Evolutionary conservation across 2,329 filamentous ascomycete genomes (phyloP).

Genomic region (Phialophora verrucosa): DNA sequence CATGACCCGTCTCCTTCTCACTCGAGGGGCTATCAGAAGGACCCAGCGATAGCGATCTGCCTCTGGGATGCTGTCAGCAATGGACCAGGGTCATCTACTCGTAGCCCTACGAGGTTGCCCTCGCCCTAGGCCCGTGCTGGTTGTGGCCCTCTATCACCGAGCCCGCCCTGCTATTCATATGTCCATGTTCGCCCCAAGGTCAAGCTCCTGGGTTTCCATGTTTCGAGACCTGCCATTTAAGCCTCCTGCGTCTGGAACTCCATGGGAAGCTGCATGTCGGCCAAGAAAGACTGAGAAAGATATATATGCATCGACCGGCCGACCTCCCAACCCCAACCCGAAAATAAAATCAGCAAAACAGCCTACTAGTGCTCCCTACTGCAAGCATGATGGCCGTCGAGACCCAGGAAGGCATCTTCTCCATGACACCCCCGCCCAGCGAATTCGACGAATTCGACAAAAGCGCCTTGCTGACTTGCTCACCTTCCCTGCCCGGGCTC

Average conservation of each 20-base stretch:
- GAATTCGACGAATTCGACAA: conserved; percentile 39
- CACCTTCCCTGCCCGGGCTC: conserved; percentile 33
- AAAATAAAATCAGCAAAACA: conserved; percentile 4
- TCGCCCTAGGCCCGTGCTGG: conserved; percentile 26
- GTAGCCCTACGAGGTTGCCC: conserved; percentile 33
- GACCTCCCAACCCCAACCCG: neutral
- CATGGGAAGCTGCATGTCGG: conserved; percentile 17
- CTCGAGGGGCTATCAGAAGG: conserved; percentile 3
- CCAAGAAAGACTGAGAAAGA: conserved; percentile 4
- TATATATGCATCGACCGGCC: conserved; percentile 24
- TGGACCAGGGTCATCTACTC: conserved; percentile 27
- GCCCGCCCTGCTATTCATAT: conserved; percentile 31
- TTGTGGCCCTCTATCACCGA: conserved; percentile 8
- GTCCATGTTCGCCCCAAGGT: conserved; percentile 31
- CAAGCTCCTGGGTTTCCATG: conserved; percentile 19
- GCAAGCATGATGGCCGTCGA: conserved; percentile 32
- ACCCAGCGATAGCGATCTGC: conserved; percentile 18
- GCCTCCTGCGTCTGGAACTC: neutral
- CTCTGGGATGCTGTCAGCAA: conserved; percentile 33
- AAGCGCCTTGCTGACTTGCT: conserved; percentile 35
- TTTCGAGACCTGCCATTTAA: conserved; percentile 17
- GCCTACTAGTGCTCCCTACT: conserved; percentile 11
- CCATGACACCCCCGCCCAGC: conserved; percentile 38
- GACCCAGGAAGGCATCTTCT: conserved; percentile 34
- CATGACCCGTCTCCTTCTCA: conserved; percentile 12